These are phyloP conservation scores for Clitoria ternatea DNA, from an alignment of 306 rosid genomes.

Conservation along the genomic window DNA sequence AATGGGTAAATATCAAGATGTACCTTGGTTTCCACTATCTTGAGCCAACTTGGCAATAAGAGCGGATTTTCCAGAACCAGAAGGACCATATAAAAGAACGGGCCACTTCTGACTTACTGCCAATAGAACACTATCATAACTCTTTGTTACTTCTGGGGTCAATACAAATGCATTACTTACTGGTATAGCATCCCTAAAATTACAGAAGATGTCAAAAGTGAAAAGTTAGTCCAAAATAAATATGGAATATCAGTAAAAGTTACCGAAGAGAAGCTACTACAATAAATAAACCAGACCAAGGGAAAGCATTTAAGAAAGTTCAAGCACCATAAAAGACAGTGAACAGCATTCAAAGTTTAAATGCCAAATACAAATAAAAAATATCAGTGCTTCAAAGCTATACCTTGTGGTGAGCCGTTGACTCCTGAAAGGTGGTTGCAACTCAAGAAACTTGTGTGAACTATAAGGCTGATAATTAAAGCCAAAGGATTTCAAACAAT, in stretches of 20 bases:
- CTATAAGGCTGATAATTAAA: slow-evolving; percentile 19
- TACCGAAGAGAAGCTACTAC: neutral
- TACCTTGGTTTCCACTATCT: slow-evolving; percentile 50
- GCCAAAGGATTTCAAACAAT: slow-evolving; percentile 42
- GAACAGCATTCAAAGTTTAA: neutral
- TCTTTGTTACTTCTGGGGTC: slow-evolving; percentile 59
- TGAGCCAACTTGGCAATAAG: slow-evolving; percentile 70
- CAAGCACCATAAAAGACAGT: neutral
- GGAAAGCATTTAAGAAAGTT: neutral
- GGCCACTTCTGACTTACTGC: slow-evolving; percentile 88
- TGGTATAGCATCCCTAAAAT: slow-evolving; percentile 46
- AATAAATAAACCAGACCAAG: neutral
- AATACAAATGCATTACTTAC: slow-evolving; percentile 42
- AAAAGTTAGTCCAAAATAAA: slow-evolving; percentile 15
- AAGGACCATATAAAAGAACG: slow-evolving; percentile 76
- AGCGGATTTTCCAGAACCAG: slow-evolving; percentile 88
- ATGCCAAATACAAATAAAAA: neutral
- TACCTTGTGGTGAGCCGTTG: slow-evolving; percentile 49
- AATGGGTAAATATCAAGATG: neutral
- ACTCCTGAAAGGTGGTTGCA: slow-evolving; percentile 47
- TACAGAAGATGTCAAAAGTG: slow-evolving; percentile 15
- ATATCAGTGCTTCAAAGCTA: neutral
- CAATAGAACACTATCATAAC: slow-evolving; percentile 63
- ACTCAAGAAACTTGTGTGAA: slow-evolving; percentile 30
- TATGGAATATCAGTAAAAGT: neutral